These are phyloP conservation scores for sunflower (Helianthus annuus) DNA, from an alignment of 129 eudicot species.

Conservation along the genomic window HanXRQr2.0-SUNRISE NC_035441.2:179449587-179450086, in stretches of 20 bases:
- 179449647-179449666: slow-evolving; percentile 55
- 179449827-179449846: slow-evolving; percentile 43
- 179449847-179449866: slow-evolving; percentile 44
- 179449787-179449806: slow-evolving; percentile 36
- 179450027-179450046: no score
- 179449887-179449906: slow-evolving; percentile 12
- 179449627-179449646: slow-evolving; percentile 42
- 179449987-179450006: slow-evolving; percentile 35
- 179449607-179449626: slow-evolving; percentile 52
- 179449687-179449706: slow-evolving; percentile 45
- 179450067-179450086: no score
- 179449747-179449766: slow-evolving; percentile 39
- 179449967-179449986: slow-evolving; percentile 48
- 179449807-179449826: slow-evolving; percentile 34
- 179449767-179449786: slow-evolving; percentile 53
- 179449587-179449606: no score
- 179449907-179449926: slow-evolving; percentile 47
- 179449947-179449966: slow-evolving; percentile 34
- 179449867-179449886: slow-evolving; percentile 34
- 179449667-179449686: slow-evolving; percentile 66
- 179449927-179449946: slow-evolving; percentile 35
- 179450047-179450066: no score
- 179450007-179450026: neutral
- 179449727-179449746: slow-evolving; percentile 47
- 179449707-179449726: slow-evolving; percentile 47